Base-by-base conservation (phyloP, 257 asterid genomes). In the Schizonepeta tenuifolia region DNA sequence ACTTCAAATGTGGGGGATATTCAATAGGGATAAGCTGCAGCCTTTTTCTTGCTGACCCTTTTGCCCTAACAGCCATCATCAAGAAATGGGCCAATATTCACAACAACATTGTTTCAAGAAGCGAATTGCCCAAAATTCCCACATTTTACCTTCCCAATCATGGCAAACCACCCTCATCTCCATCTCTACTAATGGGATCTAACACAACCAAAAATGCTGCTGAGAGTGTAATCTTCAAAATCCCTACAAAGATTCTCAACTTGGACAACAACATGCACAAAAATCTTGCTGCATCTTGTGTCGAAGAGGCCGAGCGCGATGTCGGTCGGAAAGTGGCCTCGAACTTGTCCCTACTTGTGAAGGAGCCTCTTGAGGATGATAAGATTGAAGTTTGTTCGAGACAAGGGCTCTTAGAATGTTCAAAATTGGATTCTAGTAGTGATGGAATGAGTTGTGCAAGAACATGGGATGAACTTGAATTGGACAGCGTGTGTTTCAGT, bases 1-100 rank as follows among this genome's bases (percentile, higher is more conserved):
- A 84, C 75, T 90, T 90, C 80, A 82, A 43, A 18, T 90, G 96
- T 77, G 93, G 91, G 2, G 91, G 88, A 71, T 90, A 88, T 49
- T 86, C 93, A 28, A 73, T 90, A 51, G 97, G 96, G 44, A 86
- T 88, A n/a, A 88, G 90, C 41, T 84, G 87, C 82, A 88, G 93
- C 81, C 83, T 84, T 24, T 83, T 88, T 15, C 80, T 85, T 4
- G 79, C 62, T 24, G 93, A 90, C 68, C 96, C 96, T 5, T 86
- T 85, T 74, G 12, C n/a, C 46, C 72, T 85, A 53, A 67, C 83
- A 69, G 67, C 5, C 73, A 88, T 87, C 82, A 60, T 88, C 70
- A 85, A 80, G 71, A 81, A 18, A 65, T 88, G 93, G 97, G 68
- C 84, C 9, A 64, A 78, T 0, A 36, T 73, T 50, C 95, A 90